These are phyloP conservation scores for Posidonia australis DNA, from an alignment of 106 monocot species.

Conservation along the genomic window DNA sequence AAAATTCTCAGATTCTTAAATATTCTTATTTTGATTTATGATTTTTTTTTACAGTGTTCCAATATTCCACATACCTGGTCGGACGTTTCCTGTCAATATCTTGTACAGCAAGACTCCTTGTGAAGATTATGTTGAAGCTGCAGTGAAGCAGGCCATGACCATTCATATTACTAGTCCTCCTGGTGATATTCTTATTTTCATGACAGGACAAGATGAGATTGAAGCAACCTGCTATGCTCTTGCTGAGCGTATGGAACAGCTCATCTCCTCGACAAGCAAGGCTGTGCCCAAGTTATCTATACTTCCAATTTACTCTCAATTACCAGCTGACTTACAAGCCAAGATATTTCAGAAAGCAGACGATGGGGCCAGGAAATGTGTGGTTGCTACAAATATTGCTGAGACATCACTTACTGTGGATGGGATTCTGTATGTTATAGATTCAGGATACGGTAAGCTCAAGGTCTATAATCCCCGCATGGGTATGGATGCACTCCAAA, in stretches of 20 bases:
- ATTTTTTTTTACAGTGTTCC: slow-evolving; percentile 47
- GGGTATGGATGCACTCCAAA: slow-evolving; percentile 98
- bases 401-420: slow-evolving; percentile 94
- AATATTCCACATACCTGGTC: slow-evolving; percentile 82
- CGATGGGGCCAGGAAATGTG: slow-evolving; percentile 87
- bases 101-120: slow-evolving; percentile 88
- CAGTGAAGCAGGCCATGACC: slow-evolving; percentile 92
- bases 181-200: slow-evolving; percentile 93
- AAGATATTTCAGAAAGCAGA: slow-evolving; percentile 96
- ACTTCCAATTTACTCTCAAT: slow-evolving; percentile 89
- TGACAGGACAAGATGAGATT: slow-evolving; percentile 98
- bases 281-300: slow-evolving; percentile 75
- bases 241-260: slow-evolving; percentile 84
- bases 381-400: slow-evolving; percentile 95
- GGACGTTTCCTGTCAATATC: slow-evolving; percentile 87
- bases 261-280: slow-evolving; percentile 55
- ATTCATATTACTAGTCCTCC: slow-evolving; percentile 87
- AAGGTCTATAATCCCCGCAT: slow-evolving; percentile 94
- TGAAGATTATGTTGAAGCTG: slow-evolving; percentile 98
- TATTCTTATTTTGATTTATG: neutral
- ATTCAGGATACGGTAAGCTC: slow-evolving; percentile 90
- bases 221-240: slow-evolving; percentile 93
- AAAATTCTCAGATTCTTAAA: neutral
- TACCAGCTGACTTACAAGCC: slow-evolving; percentile 89
- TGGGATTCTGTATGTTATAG: slow-evolving; percentile 90